A percentile compares a stretch with the other conserved stretches of the same genome.
Conservation (phyloP, 306 rosid species). For the Fagus sylvatica region DNA sequence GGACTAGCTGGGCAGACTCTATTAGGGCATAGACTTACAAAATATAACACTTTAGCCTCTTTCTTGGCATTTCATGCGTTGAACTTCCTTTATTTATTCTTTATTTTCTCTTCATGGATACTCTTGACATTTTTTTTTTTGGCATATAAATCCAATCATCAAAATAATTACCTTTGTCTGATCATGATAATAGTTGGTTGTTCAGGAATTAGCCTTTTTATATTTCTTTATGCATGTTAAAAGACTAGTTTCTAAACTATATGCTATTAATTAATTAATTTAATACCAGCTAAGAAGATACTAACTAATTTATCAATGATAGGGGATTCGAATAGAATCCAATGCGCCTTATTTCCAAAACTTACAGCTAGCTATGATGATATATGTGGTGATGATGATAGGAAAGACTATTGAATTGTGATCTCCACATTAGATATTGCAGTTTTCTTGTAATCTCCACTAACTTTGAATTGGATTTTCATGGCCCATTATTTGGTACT, state of each 20-base stretch:
- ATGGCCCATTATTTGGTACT: no score
- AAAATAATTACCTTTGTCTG: background rate
- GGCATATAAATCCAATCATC: background rate
- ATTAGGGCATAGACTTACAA: slow-evolving; percentile 16
- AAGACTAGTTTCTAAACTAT: background rate
- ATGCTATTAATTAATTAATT: background rate
- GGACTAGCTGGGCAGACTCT: slow-evolving; percentile 21
- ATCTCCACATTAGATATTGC: background rate
- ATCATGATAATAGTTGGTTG: background rate
- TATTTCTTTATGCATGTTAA: slow-evolving; percentile 1
- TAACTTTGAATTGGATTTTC: background rate
- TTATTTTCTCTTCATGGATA: background rate
- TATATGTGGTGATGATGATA: no score
- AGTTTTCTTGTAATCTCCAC: background rate
- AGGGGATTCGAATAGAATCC: slow-evolving; percentile 10
- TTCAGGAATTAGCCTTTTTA: background rate
- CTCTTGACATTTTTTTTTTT: background rate
- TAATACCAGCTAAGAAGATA: slow-evolving; percentile 21
- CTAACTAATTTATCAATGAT: background rate
- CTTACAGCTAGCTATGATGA: slow-evolving; percentile 7
- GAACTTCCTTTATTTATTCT: background rate
- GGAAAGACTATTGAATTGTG: no score
- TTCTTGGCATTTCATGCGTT: slow-evolving; percentile 1
- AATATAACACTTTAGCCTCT: slow-evolving; percentile 30
- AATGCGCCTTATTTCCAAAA: slow-evolving; percentile 15